phyloP scores from a whole-genome alignment of 2,329 filamentous ascomycete genomes.

The Ascochyta rabiei region DNA sequence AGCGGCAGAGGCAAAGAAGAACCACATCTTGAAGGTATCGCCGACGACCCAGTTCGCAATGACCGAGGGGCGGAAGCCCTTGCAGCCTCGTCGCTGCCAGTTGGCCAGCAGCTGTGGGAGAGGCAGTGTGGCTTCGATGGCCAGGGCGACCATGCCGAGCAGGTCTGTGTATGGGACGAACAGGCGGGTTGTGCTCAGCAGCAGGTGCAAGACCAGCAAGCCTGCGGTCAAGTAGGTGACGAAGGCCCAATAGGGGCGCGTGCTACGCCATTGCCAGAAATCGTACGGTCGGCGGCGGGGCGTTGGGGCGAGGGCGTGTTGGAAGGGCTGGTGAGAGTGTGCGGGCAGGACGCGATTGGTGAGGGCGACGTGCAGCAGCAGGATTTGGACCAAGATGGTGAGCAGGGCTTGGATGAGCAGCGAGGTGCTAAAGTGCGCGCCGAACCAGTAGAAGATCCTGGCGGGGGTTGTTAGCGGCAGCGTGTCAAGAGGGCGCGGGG shows the following conservation, averaged over 20 bases:
- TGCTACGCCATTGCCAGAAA: constrained; percentile 82
- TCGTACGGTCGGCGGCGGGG: constrained; percentile 66
- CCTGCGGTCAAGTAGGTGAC: constrained; percentile 69
- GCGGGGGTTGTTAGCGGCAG: not conserved
- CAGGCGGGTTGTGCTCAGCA: constrained; percentile 65
- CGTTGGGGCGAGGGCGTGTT: constrained; percentile 51
- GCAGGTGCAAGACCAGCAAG: constrained; percentile 68
- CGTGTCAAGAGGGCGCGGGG: not conserved
- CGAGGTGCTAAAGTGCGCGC: constrained; percentile 63
- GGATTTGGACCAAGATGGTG: constrained; percentile 64
- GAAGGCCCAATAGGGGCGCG: constrained; percentile 81
- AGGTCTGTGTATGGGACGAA: constrained; percentile 70
- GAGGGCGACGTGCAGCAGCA: constrained; percentile 66
- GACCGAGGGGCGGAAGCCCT: constrained; percentile 77
- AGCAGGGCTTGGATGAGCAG: constrained; percentile 65
- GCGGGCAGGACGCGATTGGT: constrained; percentile 58
- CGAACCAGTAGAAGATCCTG: constrained; percentile 70
- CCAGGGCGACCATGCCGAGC: constrained; percentile 76
- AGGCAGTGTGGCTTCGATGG: constrained; percentile 80
- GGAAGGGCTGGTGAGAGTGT: constrained; percentile 63
- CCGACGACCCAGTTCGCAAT: constrained; percentile 79
- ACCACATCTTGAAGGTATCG: constrained; percentile 80
- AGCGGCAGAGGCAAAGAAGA: constrained; percentile 76
- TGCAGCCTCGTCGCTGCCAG: constrained; percentile 70
- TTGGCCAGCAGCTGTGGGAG: constrained; percentile 80